Evolutionary conservation across 768 basidiomycete genomes (phyloP).

Genomic region (Paxillus ammoniavirescens): DNA sequence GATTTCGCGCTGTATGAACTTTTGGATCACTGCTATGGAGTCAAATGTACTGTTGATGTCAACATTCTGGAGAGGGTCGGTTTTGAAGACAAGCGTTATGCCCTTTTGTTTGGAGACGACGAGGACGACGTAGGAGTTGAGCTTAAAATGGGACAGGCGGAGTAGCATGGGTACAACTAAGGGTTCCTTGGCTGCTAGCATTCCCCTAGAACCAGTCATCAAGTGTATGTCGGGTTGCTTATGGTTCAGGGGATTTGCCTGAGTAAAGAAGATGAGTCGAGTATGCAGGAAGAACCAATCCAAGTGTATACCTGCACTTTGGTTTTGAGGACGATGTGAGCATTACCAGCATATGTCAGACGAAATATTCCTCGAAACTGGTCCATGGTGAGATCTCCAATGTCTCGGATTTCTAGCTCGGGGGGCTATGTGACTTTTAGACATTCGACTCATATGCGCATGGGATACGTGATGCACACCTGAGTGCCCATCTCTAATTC

Average conservation of each 20-base stretch:
- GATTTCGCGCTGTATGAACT: conserved; percentile 96
- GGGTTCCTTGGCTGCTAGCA: conserved; percentile 92
- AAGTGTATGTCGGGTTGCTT: conserved; percentile 89
- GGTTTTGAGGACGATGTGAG: conserved; percentile 80
- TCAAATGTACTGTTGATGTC: conserved; percentile 98
- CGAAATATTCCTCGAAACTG: conserved; percentile 97
- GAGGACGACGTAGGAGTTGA: conserved; percentile 94
- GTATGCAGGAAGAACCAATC: neutral
- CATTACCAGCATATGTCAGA: conserved; percentile 92
- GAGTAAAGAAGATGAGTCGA: conserved; percentile 5
- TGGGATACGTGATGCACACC: conserved; percentile 42
- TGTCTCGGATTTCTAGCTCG: conserved; percentile 94
- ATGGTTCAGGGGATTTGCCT: conserved; percentile 96
- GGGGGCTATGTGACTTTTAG: conserved; percentile 66
- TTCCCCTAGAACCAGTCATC: conserved; percentile 78
- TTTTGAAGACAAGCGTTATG: conserved; percentile 99
- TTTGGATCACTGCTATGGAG: conserved; percentile 95
- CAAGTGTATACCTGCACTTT: conserved; percentile 77
- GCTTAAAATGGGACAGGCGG: conserved; percentile 90
- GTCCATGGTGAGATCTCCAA: conserved; percentile 93
- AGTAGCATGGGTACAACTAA: conserved; percentile 98
- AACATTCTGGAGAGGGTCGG: conserved; percentile 96
- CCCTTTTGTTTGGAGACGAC: conserved; percentile 98
- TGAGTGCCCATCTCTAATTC: conserved; percentile 99
- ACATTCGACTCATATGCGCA: neutral